phyloP scores from a whole-genome alignment of 192 early-diverging fungal species.

The Dissophora ornata region DNA sequence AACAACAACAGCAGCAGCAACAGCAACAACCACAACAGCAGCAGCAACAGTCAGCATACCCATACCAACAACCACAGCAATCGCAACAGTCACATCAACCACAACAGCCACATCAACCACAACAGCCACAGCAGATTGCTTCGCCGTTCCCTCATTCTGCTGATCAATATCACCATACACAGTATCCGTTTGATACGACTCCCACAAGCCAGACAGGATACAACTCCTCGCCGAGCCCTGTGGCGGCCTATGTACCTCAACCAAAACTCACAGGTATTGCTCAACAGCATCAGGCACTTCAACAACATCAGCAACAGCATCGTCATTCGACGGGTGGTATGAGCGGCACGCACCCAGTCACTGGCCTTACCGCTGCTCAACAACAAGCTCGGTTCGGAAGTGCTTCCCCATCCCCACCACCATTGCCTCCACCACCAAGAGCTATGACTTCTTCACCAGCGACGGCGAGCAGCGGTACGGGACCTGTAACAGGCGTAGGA shows the following conservation, averaged over 20 bases:
- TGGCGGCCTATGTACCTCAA: constrained; percentile 28
- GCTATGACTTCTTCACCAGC: constrained; percentile 30
- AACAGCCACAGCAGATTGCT: not conserved
- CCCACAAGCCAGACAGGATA: constrained; percentile 6
- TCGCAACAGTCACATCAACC: not conserved
- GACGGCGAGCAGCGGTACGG: not conserved
- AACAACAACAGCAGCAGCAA: not conserved
- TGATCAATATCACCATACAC: constrained; percentile 1
- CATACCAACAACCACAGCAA: constrained; percentile 12
- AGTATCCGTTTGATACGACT: constrained; percentile 5
- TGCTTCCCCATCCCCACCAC: constrained; percentile 46
- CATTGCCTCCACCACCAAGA: constrained; percentile 49
- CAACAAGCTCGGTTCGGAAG: constrained; percentile 43
- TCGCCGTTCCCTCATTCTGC: constrained; percentile 3
- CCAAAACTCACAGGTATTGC: constrained; percentile 23
- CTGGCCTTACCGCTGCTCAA: constrained; percentile 28
- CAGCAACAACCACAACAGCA: too few species aligned
- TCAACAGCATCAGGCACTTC: constrained; percentile 24
- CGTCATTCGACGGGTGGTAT: constrained; percentile 34
- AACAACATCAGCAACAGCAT: constrained; percentile 33
- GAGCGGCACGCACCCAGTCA: not conserved
- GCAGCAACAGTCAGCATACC: too few species aligned
- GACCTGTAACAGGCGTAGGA: not conserved
- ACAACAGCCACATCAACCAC: not conserved
- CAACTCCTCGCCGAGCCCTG: constrained; percentile 38